Evolutionary conservation across 1,284 basidiomycete genomes (phyloP), one percentile per base, ranked within the genome.

Genomic region (Kwoniella shivajii): DNA sequence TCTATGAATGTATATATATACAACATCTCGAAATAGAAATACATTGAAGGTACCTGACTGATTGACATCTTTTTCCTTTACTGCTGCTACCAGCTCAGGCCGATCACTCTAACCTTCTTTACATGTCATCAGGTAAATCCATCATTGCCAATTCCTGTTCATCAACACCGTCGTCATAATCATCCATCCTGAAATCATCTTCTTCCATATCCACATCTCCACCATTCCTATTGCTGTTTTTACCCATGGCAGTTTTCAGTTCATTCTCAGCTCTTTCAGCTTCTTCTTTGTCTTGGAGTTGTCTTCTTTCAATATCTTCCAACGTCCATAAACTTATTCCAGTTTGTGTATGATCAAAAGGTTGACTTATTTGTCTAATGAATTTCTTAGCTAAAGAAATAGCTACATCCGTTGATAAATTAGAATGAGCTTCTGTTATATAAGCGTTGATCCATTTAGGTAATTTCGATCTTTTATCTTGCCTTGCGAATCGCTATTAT

Each of bases 361-460:
- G 94, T 78, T 99, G 96, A 9, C 94, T 97, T 75, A 99, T 99
- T 36, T 90, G 89, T 5, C 96, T 86, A 85, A 99, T 94, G 79
- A 99, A 99, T 45, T 93, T 81, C 79, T 98, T 97, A 56, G 92
- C 93, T 58, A 98, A 82, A 4, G 92, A 92, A 58, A 99, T 81
- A 7, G 95, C 95, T 91, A 99, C 98, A 76, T 99, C 96, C 7
- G 94, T 99, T 7, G 96, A 99, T 53, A 99, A 82, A 78, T 99
- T 99, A 10, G 93, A 89, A 36, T 92, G 92, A 0, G 93, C 90
- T 73, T 99, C 96, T 14, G 92, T 95, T 73, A 99, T 99, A 74
- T 98, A 97, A 75, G 96, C 93, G 75, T 98, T 98, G 70, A 99
- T 99, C 96, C 96, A 99, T 51, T 91, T 88, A 1, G 96, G 96